Conservation (phyloP, 176 grass and related monocot species). For the Metroxylon sagu region DNA sequence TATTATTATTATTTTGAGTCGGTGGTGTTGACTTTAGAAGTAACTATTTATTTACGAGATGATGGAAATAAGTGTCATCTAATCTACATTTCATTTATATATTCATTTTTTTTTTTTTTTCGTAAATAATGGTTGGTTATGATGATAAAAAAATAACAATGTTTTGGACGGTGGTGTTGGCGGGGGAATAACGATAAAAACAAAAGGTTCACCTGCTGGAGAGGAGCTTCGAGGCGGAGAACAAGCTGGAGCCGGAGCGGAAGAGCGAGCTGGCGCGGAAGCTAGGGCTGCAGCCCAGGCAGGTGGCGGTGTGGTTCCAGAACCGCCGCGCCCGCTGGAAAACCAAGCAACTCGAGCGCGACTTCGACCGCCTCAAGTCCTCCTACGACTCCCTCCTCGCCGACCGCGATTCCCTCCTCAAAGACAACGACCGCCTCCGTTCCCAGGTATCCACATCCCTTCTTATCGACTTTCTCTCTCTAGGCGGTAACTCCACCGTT, state of each 20-base stretch:
- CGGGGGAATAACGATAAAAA: too few relatives aligned
- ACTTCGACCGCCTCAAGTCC: conserved; percentile 69
- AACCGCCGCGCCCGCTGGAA: conserved; percentile 93
- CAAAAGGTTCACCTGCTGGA: conserved; percentile 38
- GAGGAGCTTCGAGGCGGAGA: conserved; percentile 70
- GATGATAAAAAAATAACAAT: too few relatives aligned
- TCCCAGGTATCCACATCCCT: conserved; percentile 29
- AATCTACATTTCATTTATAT: too few relatives aligned
- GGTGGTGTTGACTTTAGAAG: too few relatives aligned
- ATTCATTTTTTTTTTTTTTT: too few relatives aligned
- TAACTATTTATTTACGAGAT: too few relatives aligned
- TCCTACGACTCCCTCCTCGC: conserved; percentile 52
- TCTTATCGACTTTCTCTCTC: neutral
- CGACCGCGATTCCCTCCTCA: conserved; percentile 50
- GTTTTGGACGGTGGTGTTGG: too few relatives aligned
- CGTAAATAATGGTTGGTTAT: too few relatives aligned
- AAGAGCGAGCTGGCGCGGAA: conserved; percentile 74
- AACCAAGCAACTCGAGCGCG: conserved; percentile 85
- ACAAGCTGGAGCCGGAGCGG: conserved; percentile 88
- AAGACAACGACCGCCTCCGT: conserved; percentile 64
- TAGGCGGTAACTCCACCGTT: conserved; percentile 4
- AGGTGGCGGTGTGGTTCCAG: conserved; percentile 96
- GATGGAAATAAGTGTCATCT: too few relatives aligned
- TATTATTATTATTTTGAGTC: too few relatives aligned
- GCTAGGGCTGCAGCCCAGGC: conserved; percentile 74